phyloP scores from a whole-genome alignment of 208 protist genomes.

The Trichomonas gallinae region DNA sequence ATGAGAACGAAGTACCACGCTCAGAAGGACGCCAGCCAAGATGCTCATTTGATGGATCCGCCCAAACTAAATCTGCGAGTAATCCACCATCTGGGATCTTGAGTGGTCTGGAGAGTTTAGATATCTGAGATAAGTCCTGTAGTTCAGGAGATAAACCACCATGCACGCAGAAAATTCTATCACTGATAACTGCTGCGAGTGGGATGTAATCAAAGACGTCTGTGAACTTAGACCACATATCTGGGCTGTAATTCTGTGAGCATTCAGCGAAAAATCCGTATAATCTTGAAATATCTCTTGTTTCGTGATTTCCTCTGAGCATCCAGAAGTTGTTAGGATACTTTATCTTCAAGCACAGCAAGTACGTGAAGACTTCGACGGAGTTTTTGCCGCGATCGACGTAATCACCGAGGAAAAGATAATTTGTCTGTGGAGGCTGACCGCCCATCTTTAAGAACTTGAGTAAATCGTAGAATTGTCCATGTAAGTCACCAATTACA shows the following conservation, averaged over 20 bases:
- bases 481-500: conserved; percentile 39
- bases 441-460: conserved; percentile 35
- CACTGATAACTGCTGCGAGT: conserved; percentile 89
- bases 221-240: conserved; percentile 95
- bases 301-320: conserved; percentile 96
- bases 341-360: conserved; percentile 74
- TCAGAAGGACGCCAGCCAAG: conserved; percentile 88
- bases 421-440: conserved; percentile 41
- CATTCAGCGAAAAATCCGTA: conserved; percentile 99
- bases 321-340: conserved; percentile 49
- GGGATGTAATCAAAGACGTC: conserved; percentile 97
- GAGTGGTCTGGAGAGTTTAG: conserved; percentile 80
- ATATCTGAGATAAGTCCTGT: conserved; percentile 80
- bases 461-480: conserved; percentile 41
- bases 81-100: conserved; percentile 62
- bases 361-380: conserved; percentile 85
- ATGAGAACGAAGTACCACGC: conserved; percentile 61
- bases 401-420: conserved; percentile 97
- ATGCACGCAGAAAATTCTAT: conserved; percentile 98
- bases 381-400: conserved; percentile 95
- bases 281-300: conserved; percentile 79
- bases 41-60: conserved; percentile 79
- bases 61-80: conserved; percentile 97
- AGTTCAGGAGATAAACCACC: conserved; percentile 87
- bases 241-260: conserved; percentile 83